Percentiles rank a stretch among this genome's conserved stretches.
Conservation (phyloP, 495 filamentous ascomycete species). For the Chaetomium fimeti region DNA sequence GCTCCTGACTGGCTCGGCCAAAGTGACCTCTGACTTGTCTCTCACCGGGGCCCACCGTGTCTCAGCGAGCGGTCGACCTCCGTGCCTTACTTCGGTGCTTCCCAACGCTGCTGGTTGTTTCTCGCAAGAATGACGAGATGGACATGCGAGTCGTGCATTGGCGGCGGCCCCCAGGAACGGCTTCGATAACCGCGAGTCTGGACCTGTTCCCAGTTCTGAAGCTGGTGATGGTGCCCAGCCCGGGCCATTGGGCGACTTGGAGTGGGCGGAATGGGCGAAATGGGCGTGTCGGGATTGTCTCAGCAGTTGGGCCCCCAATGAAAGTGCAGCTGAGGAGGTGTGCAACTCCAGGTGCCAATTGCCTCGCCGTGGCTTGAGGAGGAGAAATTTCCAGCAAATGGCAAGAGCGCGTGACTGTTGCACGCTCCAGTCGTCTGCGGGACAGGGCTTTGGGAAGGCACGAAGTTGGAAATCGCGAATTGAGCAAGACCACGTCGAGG, state of each 20-base stretch:
- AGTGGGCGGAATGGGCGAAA: not conserved
- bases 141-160: slow-evolving; percentile 12
- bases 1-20: not conserved
- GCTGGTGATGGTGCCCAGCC: not conserved
- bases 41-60: slow-evolving; percentile 16
- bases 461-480: slow-evolving; percentile 24
- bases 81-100: not conserved
- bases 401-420: not conserved
- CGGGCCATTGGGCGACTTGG: not conserved
- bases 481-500: slow-evolving; percentile 30
- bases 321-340: not conserved
- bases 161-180: not conserved
- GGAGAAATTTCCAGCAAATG: slow-evolving; percentile 13
- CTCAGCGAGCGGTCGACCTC: not conserved
- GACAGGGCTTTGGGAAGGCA: slow-evolving; percentile 6
- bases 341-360: not conserved
- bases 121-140: not conserved
- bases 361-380: not conserved
- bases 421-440: not conserved
- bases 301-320: slow-evolving; percentile 2
- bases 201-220: not conserved
- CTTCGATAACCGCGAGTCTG: not conserved
- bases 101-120: not conserved
- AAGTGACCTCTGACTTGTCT: slow-evolving; percentile 12
- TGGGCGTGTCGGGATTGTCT: not conserved